These are phyloP conservation scores for Leishmania major DNA, from an alignment of 208 protist species.

Conservation along the genomic window DNA sequence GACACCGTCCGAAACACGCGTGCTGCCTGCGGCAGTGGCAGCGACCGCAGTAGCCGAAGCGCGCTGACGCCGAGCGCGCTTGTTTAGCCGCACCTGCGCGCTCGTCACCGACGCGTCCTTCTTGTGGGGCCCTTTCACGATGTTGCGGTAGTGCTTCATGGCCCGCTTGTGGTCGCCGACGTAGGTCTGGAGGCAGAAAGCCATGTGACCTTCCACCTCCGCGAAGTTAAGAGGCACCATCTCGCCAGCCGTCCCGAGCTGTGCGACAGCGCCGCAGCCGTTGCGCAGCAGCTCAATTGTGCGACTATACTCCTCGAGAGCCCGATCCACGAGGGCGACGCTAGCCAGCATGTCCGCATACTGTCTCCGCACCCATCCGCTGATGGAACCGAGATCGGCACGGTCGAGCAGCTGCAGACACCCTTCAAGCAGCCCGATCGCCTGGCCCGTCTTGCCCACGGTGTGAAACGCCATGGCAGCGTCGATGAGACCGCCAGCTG, in stretches of 20 bases:
- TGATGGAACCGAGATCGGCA: conserved; percentile 41
- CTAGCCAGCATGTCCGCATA: conserved; percentile 65
- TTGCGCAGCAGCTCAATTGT: conserved; percentile 52
- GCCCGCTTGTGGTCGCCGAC: conserved; percentile 76
- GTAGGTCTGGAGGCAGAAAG: conserved; percentile 69
- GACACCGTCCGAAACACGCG: neutral
- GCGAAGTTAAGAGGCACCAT: conserved; percentile 36
- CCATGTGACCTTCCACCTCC: conserved; percentile 71
- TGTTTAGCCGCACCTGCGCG: conserved; percentile 23
- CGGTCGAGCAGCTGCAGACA: conserved; percentile 48
- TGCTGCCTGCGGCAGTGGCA: neutral
- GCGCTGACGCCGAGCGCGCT: conserved; percentile 25
- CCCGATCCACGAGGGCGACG: conserved; percentile 61
- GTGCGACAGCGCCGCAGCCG: conserved; percentile 21
- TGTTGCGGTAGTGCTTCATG: conserved; percentile 60
- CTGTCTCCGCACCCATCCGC: conserved; percentile 60
- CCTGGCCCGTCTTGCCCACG: conserved; percentile 44
- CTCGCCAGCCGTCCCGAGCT: conserved; percentile 30
- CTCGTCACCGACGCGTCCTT: conserved; percentile 12
- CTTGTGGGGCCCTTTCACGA: conserved; percentile 24
- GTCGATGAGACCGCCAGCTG: conserved; percentile 60
- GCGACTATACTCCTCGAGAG: conserved; percentile 51
- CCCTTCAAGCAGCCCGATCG: conserved; percentile 70
- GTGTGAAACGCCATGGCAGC: conserved; percentile 54
- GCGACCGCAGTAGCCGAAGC: neutral